These are phyloP conservation scores for Ceratobasidium sp. DNA, from an alignment of 1,284 basidiomycete genomes.

Conservation along the genomic window DNA sequence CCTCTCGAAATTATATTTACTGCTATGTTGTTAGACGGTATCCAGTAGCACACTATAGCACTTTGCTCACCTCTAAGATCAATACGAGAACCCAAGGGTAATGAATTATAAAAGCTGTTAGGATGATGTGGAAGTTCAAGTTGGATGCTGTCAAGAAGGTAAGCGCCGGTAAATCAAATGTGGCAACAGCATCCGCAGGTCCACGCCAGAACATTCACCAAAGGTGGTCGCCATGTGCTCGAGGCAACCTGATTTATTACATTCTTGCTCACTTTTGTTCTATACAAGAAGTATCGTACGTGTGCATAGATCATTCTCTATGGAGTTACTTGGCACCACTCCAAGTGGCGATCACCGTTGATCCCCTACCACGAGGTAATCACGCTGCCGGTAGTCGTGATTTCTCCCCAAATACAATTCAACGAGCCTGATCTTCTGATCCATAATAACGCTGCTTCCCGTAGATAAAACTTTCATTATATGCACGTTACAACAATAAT, in stretches of 20 bases:
- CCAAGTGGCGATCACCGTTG: no score
- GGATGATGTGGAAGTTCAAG: constrained; percentile 3
- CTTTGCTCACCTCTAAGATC: not conserved
- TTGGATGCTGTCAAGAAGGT: constrained; percentile 22
- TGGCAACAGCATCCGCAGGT: not conserved
- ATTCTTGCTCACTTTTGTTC: no score
- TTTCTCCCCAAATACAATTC: no score
- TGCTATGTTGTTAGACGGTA: not conserved
- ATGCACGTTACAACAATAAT: not conserved
- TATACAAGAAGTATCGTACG: no score
- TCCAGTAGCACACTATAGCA: not conserved
- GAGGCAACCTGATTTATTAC: no score
- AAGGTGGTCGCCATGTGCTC: not conserved
- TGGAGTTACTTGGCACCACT: no score
- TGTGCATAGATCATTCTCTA: no score
- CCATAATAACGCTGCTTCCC: no score
- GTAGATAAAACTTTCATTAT: not conserved
- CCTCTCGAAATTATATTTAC: constrained; percentile 2
- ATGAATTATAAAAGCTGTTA: not conserved
- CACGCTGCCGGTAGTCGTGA: no score
- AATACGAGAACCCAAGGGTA: not conserved
- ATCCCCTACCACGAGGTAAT: no score
- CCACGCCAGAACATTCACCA: not conserved
- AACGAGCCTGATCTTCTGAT: no score
- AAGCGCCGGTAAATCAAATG: constrained; percentile 28